Conservation (phyloP, 2,329 filamentous ascomycete genomes). For the Talaromyces rugulosus region DNA sequence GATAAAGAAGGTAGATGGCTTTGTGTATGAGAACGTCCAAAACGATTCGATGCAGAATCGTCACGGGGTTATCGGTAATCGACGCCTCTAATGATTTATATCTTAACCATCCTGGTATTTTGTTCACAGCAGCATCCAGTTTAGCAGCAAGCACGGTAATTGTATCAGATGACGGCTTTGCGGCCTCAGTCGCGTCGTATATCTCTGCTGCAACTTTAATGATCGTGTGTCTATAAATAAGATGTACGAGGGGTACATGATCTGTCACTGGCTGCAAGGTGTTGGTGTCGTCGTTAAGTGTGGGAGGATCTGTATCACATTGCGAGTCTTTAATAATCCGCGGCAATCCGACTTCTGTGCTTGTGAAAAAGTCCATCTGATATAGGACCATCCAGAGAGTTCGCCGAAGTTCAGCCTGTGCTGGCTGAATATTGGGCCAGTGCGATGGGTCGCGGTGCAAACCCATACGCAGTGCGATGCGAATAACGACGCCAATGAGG, state of each 20-base stretch:
- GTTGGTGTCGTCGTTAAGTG: neutral
- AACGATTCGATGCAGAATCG: slow-evolving; percentile 11
- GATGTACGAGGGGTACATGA: slow-evolving; percentile 5
- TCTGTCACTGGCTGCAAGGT: slow-evolving; percentile 4
- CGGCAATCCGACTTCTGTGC: slow-evolving; percentile 16
- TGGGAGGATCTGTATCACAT: slow-evolving; percentile 13
- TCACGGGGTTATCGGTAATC: slow-evolving; percentile 8
- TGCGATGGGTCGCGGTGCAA: slow-evolving; percentile 63
- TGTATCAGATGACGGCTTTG: slow-evolving; percentile 3
- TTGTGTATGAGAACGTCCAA: slow-evolving; percentile 14
- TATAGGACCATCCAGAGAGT: slow-evolving; percentile 13
- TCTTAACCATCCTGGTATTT: slow-evolving; percentile 7
- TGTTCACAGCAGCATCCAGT: slow-evolving; percentile 5
- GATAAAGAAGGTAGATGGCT: slow-evolving; percentile 12
- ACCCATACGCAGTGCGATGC: slow-evolving; percentile 74
- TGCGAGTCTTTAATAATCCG: slow-evolving; percentile 18
- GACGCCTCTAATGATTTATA: slow-evolving; percentile 9
- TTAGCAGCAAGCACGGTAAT: slow-evolving; percentile 6
- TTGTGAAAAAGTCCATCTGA: slow-evolving; percentile 18
- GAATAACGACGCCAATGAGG: slow-evolving; percentile 65
- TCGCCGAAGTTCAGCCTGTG: slow-evolving; percentile 10
- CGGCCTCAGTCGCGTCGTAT: slow-evolving; percentile 8
- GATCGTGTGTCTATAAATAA: slow-evolving; percentile 9
- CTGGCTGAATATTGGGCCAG: slow-evolving; percentile 10
- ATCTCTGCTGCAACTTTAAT: slow-evolving; percentile 12